Evolutionary conservation across 768 basidiomycete species (phyloP).

Genomic region (Rhizopogon salebrosus): DNA sequence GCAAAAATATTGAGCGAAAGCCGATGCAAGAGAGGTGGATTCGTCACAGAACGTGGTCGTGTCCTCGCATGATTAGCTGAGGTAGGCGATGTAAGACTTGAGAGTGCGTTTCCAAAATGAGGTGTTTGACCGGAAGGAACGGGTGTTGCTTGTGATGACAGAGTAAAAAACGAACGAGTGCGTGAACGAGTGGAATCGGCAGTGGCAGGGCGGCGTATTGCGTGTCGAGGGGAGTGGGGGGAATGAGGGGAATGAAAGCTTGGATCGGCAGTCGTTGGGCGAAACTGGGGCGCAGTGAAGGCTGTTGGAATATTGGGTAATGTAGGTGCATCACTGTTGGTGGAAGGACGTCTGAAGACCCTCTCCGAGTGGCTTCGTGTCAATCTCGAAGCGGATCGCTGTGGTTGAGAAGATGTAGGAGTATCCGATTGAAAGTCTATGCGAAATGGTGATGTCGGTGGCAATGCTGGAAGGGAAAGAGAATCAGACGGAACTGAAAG

Average conservation of each 20-base stretch:
- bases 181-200: conserved; percentile 34
- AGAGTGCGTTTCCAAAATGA: conserved; percentile 4
- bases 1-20: conserved; percentile 64
- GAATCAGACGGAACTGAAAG: conserved; percentile 26
- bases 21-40: conserved; percentile 66
- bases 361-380: conserved; percentile 43
- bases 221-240: conserved; percentile 12
- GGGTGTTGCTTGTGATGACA: conserved; percentile 16
- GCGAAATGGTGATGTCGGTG: conserved; percentile 39
- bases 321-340: conserved; percentile 8
- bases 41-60: conserved; percentile 49
- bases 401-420: conserved; percentile 12
- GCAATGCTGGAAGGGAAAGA: conserved; percentile 33
- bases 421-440: conserved; percentile 24
- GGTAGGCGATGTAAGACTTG: conserved; percentile 7
- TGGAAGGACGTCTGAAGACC: conserved; percentile 8
- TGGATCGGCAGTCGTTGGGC: conserved; percentile 15
- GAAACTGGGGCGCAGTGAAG: conserved; percentile 7
- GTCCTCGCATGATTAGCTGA: conserved; percentile 29
- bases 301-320: conserved; percentile 7
- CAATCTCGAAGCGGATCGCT: conserved; percentile 25
- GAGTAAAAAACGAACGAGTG: conserved; percentile 23
- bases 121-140: conserved; percentile 8
- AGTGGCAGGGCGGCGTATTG: conserved; percentile 34
- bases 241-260: conserved; percentile 10